Percentiles rank a stretch among this genome's conserved stretches.
Evolutionary conservation across 106 monocot species (phyloP).

Genomic region (Posidonia australis): DNA sequence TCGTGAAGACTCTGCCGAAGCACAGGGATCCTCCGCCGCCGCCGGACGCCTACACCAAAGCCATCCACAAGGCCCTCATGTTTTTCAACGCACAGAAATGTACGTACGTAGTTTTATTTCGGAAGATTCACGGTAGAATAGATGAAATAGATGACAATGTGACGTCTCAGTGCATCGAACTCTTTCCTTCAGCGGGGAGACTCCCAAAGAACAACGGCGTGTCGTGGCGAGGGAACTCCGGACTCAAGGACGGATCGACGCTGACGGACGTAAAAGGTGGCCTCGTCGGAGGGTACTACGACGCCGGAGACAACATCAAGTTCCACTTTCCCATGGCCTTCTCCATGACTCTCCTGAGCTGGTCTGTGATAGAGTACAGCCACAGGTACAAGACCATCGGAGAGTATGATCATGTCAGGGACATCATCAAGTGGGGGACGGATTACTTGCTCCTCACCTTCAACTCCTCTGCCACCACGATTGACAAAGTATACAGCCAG

Average conservation of each 20-base stretch:
- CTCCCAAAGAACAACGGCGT: conserved; percentile 76
- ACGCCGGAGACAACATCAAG: conserved; percentile 98
- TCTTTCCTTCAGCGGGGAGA: conserved; percentile 38
- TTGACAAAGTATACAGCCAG: conserved; percentile 73
- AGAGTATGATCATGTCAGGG: conserved; percentile 80
- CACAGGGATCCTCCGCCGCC: conserved; percentile 36
- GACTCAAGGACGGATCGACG: conserved; percentile 46
- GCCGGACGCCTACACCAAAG: conserved; percentile 65
- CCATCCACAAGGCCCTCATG: conserved; percentile 79
- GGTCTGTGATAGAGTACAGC: conserved; percentile 87
- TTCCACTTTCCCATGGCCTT: conserved; percentile 98
- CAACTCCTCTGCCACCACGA: conserved; percentile 65
- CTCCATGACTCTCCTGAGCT: conserved; percentile 85
- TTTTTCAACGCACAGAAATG: conserved; percentile 99
- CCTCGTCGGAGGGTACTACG: conserved; percentile 94
- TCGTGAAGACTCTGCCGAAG: conserved; percentile 72
- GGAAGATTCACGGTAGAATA: not conserved
- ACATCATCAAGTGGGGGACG: conserved; percentile 94
- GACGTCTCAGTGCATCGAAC: too few relatives aligned
- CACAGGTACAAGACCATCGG: conserved; percentile 67
- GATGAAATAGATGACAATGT: too few relatives aligned
- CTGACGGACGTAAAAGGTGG: conserved; percentile 64
- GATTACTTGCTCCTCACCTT: conserved; percentile 88
- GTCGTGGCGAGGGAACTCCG: conserved; percentile 71
- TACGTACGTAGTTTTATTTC: too few relatives aligned